Base-by-base conservation (phyloP, 768 basidiomycete species). In the Kwoniella dendrophila region DNA sequence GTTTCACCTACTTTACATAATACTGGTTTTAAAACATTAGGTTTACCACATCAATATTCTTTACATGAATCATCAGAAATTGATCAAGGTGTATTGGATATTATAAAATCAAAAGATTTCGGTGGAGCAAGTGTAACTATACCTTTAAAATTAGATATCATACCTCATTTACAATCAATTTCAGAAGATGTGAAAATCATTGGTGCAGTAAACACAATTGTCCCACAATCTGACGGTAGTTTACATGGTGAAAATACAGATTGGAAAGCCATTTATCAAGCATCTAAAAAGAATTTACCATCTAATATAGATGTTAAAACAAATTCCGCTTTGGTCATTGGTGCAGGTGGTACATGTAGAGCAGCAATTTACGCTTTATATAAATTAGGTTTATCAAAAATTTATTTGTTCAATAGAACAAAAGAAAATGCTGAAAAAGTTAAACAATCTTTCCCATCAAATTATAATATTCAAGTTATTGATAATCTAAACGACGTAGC, bases 121-220 rank as follows among this genome's bases (percentile, higher is more conserved):
- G 95, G 96, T 7, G 96, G 96, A 0, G 96, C 93, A 16, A 92
- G 90, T 4, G 92, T 98, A 27, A 99, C 96, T 20, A 97, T 98
- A 66, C 96, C 96, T 1, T 87, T 88, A 83, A 99, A 99, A 80
- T 82, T 95, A 38, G 89, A 91, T 63, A 83, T 98, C 66, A 91
- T 98, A 49, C 86, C 89, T 1, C 81, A 89, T 4, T 84, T 99
- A 52, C 89, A 94, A 72, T 80, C 81, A 55, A 79, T 97, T 41
- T 89, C 93, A 0, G 85, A 86, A 0, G 87, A 92, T 22, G 96
- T 93, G 0, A 81, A 86, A 68, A 82, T 85, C 3, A 93, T 99
- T 62, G 96, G 96, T 0, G 96, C 96, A 0, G 91, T 98, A 66
- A 98, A 99, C 78, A 98, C 94, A 44, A 85, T 98, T 77, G 83